phyloP scores from a whole-genome alignment of 73 alveolate genomes.

The Paramecium tetraurelia region DNA sequence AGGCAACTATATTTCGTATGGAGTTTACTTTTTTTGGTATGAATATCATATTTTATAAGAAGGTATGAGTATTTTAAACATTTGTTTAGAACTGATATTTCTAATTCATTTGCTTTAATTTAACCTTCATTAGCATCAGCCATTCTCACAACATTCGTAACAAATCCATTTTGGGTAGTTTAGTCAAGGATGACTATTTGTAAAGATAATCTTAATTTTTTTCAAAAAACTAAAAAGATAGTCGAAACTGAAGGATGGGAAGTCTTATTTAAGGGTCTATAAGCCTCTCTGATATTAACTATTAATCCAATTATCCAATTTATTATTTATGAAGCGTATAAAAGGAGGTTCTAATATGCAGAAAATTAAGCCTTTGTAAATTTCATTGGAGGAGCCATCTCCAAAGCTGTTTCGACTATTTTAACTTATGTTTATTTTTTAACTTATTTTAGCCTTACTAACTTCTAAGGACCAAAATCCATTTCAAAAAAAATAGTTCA shows the following conservation, averaged over 20 bases:
- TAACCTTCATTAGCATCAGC: constrained; percentile 52
- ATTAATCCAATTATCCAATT: constrained; percentile 51
- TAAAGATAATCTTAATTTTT: constrained; percentile 33
- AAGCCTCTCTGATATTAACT: constrained; percentile 43
- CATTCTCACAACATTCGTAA: constrained; percentile 25
- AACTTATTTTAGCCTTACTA: constrained; percentile 30
- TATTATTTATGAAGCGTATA: constrained; percentile 13
- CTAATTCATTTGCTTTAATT: not conserved
- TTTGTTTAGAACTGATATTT: not conserved
- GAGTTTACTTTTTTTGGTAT: constrained; percentile 56
- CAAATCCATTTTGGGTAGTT: constrained; percentile 62
- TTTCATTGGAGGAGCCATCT: constrained; percentile 52
- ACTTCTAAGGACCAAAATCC: constrained; percentile 20
- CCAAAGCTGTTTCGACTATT: constrained; percentile 47
- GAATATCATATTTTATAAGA: not conserved
- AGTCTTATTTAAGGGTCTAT: constrained; percentile 30
- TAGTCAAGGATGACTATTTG: constrained; percentile 7
- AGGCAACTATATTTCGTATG: constrained; percentile 57
- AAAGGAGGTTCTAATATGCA: constrained; percentile 12
- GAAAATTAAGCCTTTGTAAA: not conserved
- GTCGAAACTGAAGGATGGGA: constrained; percentile 20
- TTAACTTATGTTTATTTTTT: not conserved
- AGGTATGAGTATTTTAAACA: constrained; percentile 55
- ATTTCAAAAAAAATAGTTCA: not conserved
- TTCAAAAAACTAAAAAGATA: not conserved